These are phyloP conservation scores for Ceratocystis smalleyi DNA, from an alignment of 2,329 filamentous ascomycete species.

Conservation along the genomic window DNA sequence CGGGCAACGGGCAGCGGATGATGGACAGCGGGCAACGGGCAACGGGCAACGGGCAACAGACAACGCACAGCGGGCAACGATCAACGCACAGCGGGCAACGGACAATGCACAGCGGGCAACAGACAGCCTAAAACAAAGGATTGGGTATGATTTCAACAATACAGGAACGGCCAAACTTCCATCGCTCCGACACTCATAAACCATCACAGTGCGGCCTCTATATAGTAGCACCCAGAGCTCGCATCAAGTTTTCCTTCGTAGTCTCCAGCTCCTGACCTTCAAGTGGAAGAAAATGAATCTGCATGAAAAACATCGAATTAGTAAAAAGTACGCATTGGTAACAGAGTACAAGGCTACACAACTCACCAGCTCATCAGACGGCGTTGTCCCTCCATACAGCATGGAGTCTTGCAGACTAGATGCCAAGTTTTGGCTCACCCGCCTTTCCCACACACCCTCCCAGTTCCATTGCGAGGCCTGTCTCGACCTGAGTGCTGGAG, in stretches of 20 bases:
- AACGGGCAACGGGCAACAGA: not conserved
- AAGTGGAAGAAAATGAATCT: slow-evolving; percentile 54
- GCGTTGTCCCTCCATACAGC: slow-evolving; percentile 51
- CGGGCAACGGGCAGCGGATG: too few species aligned
- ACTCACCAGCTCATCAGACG: slow-evolving; percentile 56
- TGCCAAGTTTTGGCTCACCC: slow-evolving; percentile 65
- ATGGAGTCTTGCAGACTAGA: slow-evolving; percentile 64
- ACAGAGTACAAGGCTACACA: not conserved
- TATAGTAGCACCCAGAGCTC: slow-evolving; percentile 24
- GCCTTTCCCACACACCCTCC: slow-evolving; percentile 91
- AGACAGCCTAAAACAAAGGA: not conserved
- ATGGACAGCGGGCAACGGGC: slow-evolving; percentile 7
- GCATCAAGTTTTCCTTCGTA: slow-evolving; percentile 42
- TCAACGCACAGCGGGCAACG: too few species aligned
- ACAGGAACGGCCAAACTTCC: slow-evolving; percentile 14
- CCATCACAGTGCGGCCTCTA: not conserved
- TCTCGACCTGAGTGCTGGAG: slow-evolving; percentile 23
- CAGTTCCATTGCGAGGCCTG: slow-evolving; percentile 85
- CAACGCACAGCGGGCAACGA: too few species aligned
- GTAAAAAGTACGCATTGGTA: slow-evolving; percentile 17
- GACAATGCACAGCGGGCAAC: slow-evolving; percentile 10
- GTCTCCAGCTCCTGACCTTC: slow-evolving; percentile 42
- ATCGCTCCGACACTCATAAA: slow-evolving; percentile 23
- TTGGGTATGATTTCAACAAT: slow-evolving; percentile 13
- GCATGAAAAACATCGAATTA: slow-evolving; percentile 8